A percentile compares a stretch with the other conserved stretches of the same genome.
These are phyloP conservation scores for Porcisia hertigi DNA, from an alignment of 208 protist genomes.

Conservation along the genomic window DNA sequence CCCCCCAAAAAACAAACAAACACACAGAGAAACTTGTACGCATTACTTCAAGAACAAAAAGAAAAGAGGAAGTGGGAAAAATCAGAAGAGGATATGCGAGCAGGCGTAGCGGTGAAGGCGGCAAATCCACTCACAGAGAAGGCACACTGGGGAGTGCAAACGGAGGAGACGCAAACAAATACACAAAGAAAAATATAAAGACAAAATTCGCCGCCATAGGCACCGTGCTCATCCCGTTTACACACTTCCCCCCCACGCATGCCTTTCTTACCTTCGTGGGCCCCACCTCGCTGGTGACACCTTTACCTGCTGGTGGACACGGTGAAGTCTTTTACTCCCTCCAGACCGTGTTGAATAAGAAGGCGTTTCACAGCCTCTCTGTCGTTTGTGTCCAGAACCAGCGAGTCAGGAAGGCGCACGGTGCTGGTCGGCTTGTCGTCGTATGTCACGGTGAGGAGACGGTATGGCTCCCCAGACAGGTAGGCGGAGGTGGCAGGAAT, in stretches of 20 bases:
- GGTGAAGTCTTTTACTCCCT: conserved; percentile 55
- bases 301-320: conserved; percentile 12
- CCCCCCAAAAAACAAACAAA: not conserved
- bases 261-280: not conserved
- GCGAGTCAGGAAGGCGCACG: conserved; percentile 67
- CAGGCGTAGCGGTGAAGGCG: not conserved
- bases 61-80: not conserved
- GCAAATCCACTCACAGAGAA: not conserved
- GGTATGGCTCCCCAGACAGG: conserved; percentile 41
- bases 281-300: not conserved
- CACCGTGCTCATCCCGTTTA: not conserved
- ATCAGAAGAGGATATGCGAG: not conserved
- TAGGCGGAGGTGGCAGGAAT: conserved; percentile 76
- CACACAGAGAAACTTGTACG: not conserved
- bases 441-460: conserved; percentile 64
- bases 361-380: conserved; percentile 49
- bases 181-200: not conserved
- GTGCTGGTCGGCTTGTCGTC: conserved; percentile 59
- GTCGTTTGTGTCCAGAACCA: conserved; percentile 56
- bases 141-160: not conserved
- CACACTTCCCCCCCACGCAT: not conserved
- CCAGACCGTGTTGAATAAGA: conserved; percentile 67
- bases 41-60: not conserved
- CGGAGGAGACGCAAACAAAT: not conserved
- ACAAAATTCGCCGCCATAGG: not conserved